Evolutionary conservation across 129 eudicot genomes (phyloP), one percentile per base, ranked within the genome.

Genomic region (Erigeron canadensis): DNA sequence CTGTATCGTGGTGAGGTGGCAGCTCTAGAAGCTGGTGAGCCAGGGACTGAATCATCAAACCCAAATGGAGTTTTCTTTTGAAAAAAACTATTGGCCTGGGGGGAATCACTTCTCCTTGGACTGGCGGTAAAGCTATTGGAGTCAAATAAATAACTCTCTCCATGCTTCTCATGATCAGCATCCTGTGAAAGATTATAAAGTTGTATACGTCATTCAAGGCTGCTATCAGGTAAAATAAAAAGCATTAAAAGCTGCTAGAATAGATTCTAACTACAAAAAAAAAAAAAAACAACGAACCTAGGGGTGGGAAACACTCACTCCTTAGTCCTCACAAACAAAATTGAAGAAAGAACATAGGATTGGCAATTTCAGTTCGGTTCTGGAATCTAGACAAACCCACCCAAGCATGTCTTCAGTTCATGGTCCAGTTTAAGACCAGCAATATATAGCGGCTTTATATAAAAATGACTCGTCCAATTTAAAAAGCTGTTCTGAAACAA

Each of bases 1-100:
- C 91, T 80, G 75, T 85, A 81, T 21, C 95, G 85, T 1, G 90
- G 96, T 69, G 96, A 87, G 76, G 84, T 87, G 53, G 81, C 92
- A 17, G 87, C 86, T 67, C 86, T 75, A 22, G 96, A 89, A 67
- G 79, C 82, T 9, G 95, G 95, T 55, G 84, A 80, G 6, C 86
- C 81, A 16, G 96, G 90, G 21, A 87, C 83, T 3, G 96, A 93
- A 60, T 89, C 95, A 19, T 88, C 96, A 63, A 89, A 89, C 19
- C 65, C 79, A 59, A 88, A 92, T 10, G 83, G 78, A 80, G 81
- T 86, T 67, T 72, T 84, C 70, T 85, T 84, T 22, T 67, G 80
- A 77, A 78, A 91, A 16, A 70, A 59, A 60, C 61, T 79, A 51
- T 79, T 84, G 28, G 79, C 83, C 10, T 74, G 86, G 1, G 96